Conservation (phyloP, 495 filamentous ascomycete species). For the Penicillium crystallinum region DNA sequence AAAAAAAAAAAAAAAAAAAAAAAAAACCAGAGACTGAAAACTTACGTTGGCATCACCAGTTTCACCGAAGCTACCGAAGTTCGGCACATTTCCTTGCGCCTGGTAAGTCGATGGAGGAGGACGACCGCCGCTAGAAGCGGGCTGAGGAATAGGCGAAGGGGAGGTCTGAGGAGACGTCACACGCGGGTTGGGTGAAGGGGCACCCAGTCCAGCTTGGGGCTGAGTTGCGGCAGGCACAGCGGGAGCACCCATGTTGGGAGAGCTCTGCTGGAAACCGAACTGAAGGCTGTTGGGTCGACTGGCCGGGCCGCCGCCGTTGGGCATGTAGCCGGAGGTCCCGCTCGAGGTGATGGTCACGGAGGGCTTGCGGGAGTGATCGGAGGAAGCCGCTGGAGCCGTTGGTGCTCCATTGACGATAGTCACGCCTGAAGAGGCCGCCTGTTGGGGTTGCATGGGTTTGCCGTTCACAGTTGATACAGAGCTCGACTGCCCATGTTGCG, state of each 20-base stretch:
- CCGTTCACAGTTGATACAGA: slow-evolving; percentile 79
- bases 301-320: slow-evolving; percentile 70
- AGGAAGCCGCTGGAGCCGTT: slow-evolving; percentile 45
- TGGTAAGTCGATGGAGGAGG: slow-evolving; percentile 66
- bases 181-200: slow-evolving; percentile 59
- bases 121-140: slow-evolving; percentile 76
- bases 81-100: slow-evolving; percentile 56
- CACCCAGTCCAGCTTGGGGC: slow-evolving; percentile 50
- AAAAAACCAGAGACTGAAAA: slow-evolving; percentile 20
- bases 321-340: slow-evolving; percentile 64
- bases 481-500: slow-evolving; percentile 78
- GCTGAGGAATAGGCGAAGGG: slow-evolving; percentile 84
- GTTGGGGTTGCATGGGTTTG: slow-evolving; percentile 57
- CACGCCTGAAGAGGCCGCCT: slow-evolving; percentile 51
- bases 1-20: slow-evolving; percentile 16
- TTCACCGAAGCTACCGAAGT: slow-evolving; percentile 77
- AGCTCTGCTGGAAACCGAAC: slow-evolving; percentile 69
- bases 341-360: slow-evolving; percentile 84
- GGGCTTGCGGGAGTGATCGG: slow-evolving; percentile 75
- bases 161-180: slow-evolving; percentile 70
- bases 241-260: slow-evolving; percentile 58
- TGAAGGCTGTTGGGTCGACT: slow-evolving; percentile 59
- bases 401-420: slow-evolving; percentile 64
- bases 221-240: slow-evolving; percentile 42
- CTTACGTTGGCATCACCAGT: slow-evolving; percentile 64